Evolutionary conservation across 768 basidiomycete species (phyloP), one percentile per base, ranked within the genome.

Genomic region (Amanita molliuscula): DNA sequence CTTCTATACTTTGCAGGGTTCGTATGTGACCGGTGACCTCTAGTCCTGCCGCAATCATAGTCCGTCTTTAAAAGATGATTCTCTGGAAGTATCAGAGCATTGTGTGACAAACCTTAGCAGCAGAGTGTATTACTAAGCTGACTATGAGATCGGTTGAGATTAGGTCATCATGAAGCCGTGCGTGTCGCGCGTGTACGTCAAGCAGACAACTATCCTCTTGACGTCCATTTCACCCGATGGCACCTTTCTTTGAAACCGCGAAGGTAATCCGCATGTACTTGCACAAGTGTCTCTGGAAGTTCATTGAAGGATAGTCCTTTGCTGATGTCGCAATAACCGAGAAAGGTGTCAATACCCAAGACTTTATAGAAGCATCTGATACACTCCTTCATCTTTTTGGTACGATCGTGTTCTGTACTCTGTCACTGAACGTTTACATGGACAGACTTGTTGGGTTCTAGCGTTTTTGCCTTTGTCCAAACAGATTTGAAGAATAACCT

Each of bases 331-430:
- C 81, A 15, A 71, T 88, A 56, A 79, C 78, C n/a, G 72, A 78
- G 38, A 67, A 72, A 3, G 93, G 94, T 10, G 80, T 98, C 45
- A 82, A 92, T 61, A 90, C 92, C 0, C 59, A 68, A 18, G 64
- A 75, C 9, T 98, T 98, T 71, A 71, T 92, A 40, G 84, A 88
- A 60, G 94, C 94, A 0, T 81, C 89, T 16, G 90, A 95, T 65
- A 93, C 89, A 15, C 74, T 98, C 23, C 72, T 84, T 13, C 69
- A 76, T 48, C 69, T 87, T 69, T 87, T 87, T 60, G 82, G 85
- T 83, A 54, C 51, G 76, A 51, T 34, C 48, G 44, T 15, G 15
- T 35, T 23, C 44, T 33, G 37, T 52, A 29, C 37, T 44, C 20
- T 41, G 43, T 56, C 49, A 47, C 47, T 40, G 47, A 26, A 18